Percentiles rank a stretch among this genome's conserved stretches.
These are phyloP conservation scores for Arbutus unedo DNA, from an alignment of 148 eudicot species.

Conservation along the genomic window DNA sequence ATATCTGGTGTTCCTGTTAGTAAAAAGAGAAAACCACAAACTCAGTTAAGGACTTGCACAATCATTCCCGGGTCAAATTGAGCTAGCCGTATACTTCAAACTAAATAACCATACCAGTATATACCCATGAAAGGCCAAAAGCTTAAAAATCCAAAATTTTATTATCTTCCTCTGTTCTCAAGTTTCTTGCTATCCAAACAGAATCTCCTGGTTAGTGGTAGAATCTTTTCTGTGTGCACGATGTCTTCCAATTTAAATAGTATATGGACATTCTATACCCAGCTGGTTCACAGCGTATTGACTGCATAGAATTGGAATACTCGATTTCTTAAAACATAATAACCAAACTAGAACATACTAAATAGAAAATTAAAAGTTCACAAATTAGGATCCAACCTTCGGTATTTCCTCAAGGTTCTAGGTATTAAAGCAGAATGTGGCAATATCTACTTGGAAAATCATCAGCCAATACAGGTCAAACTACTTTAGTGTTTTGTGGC, in stretches of 20 bases:
- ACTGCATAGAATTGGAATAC: neutral
- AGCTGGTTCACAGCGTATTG: neutral
- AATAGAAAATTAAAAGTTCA: neutral
- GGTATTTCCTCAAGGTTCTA: neutral
- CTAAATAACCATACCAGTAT: neutral
- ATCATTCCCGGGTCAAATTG: neutral
- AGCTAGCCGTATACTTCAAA: neutral
- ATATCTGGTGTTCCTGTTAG: neutral
- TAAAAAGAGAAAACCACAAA: neutral
- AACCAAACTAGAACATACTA: neutral
- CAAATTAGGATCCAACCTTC: neutral
- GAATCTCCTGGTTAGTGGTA: neutral
- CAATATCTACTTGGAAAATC: no score
- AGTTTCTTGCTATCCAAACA: constrained; percentile 13
- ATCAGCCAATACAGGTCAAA: no score
- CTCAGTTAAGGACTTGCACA: neutral
- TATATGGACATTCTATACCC: neutral
- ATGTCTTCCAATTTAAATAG: neutral
- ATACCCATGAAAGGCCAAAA: neutral
- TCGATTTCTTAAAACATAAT: neutral
- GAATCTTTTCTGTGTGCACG: neutral
- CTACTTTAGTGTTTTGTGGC: no score
- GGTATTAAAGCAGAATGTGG: neutral
- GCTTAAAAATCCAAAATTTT: neutral
- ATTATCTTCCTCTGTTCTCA: neutral